Evolutionary conservation across 805 yeast species (phyloP), one percentile per base, ranked within the genome.

Genomic region (Groenewaldozyma tartarivorans): DNA sequence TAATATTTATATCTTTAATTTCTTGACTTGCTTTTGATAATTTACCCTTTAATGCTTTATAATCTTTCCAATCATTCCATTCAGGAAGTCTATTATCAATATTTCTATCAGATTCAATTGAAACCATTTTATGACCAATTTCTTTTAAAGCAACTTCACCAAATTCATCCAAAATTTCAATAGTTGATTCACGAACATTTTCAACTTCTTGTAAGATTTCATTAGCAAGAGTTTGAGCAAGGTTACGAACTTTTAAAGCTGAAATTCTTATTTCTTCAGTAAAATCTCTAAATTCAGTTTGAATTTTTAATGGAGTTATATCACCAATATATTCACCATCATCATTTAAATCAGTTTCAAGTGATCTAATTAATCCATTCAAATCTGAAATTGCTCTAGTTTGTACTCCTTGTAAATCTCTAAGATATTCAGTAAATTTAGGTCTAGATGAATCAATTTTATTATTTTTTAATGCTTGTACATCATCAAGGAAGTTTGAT

Each of bases 81-180:
- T 48, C 42, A 7, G 35, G 32, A n/a, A 24, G 35, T 22, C 38
- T 16, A 21, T 27, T 30, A 15, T 26, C 38, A 15, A 39, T 16
- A 11, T 41, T 26, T 4, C 32, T 15, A 9, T 43, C 30, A n/a
- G 41, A 19, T n/a, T 39, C 37, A 4, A 58, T 45, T 1, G 50
- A 49, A 2, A 64, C 58, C 46, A 71, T 57, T 33, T 62, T 55
- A 30, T 62, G 60, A 20, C 69, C 61, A 45, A 69, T 66, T 43
- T 68, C 71, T 45, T 53, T 63, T 26, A 70, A 57, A 1, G 72
- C 61, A 6, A 62, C 58, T 21, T 71, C 75, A 17, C 71, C 68
- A 53, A 67, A 71, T 20, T 70, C 66, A 48, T 71, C 75, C 48
- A 71, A 58, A 4, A 69, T 61, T 45, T 71, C 75, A 26, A 71